Evolutionary conservation across 140 eudicot genomes (phyloP), one percentile per base, ranked within the genome.

Genomic region (Ambrosia hybrid): DNA sequence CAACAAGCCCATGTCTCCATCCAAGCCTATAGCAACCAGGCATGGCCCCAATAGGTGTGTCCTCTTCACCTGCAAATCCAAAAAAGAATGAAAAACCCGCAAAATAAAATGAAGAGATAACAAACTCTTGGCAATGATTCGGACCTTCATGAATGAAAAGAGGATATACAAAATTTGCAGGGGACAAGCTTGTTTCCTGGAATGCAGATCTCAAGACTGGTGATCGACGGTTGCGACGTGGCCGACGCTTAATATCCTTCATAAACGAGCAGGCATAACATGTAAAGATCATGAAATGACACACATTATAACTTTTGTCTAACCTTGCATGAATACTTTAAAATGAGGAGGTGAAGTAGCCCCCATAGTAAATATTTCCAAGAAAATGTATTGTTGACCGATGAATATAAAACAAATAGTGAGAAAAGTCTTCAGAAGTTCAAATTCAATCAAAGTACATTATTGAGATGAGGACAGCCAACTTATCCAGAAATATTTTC

Each of bases 11-110:
- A 76, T 94, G 96, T 70, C 99, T 86, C 99, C 99, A 94, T 26
- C 99, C 99, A 73, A 94, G 97, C 82, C 99, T 83, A 72, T 88
- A 94, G 70, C 99, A 94, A 63, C 99, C 99, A 51, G 99, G 99
- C 99, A 94, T 94, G 62, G 99, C 99, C 2, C 97, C 99, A 81
- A 94, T 94, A 21, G 99, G 99, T 4, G 95, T 90, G 80, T 94
- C 97, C 76, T 94, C 97, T 76, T 88, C 97, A 58, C 99, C 99
- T 93, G 91, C 60, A 79, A 59, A 56, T 70, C 71, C 72, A 43
- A 56, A 55, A 7, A 64, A 64, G 33, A 61, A 57, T 72, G 57
- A 74, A 73, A 77, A 46, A 71, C 9, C 3, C 46, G 51, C 26
- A 15, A 49, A 66, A 13, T 9, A 1, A 11, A 49, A 36, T 26